Base-by-base conservation (phyloP, 2,329 filamentous ascomycete species). In the Alternaria ventricosa region DNA sequence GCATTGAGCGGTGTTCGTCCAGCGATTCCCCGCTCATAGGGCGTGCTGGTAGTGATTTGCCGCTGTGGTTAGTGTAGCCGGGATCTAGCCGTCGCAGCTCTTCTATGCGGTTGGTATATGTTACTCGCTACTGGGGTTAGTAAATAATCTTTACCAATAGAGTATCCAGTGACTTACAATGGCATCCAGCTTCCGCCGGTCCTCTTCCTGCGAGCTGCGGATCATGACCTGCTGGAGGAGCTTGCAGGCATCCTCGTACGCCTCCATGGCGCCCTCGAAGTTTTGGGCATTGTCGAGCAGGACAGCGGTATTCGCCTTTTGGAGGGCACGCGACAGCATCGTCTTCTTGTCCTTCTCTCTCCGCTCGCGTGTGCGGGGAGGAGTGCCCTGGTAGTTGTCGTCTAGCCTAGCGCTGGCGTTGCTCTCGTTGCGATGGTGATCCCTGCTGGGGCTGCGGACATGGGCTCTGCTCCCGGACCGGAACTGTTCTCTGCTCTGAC, bases 221-320 rank as follows among this genome's bases (percentile, higher is more conserved):
- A 90, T 84, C 82, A 99, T 91, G 5, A 99, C 96, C 74, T 96
- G 90, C 70, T 95, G 91, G 58, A 99, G 83, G 63, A 99, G 84
- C 59, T 90, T 88, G 77, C 96, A 99, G 5, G 96, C 96, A 81
- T 99, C 96, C 11, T 88, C 86, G 78, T 99, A 99, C 13, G 95
- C 94, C 73, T 93, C 89, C 76, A 96, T 90, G 18, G 96, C 96
- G 44, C 93, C 94, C 78, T 95, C 92, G 67, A 96, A 95, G 75
- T 98, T 97, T 74, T 96, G 92, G 13, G 93, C 94, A 86, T 97
- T 98, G 81, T 99, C 96, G 44, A 99, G 87, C 70, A 97, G 87
- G 25, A 99, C 96, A 22, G 96, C 96, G 12, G 93, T 95, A 76
- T 99, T 97, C 54, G 96, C 96, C 82, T 97, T 97, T 77, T 97